These are phyloP conservation scores for Reticulascus tulasneorum DNA, from an alignment of 2,329 filamentous ascomycete species.

Conservation along the genomic window DNA sequence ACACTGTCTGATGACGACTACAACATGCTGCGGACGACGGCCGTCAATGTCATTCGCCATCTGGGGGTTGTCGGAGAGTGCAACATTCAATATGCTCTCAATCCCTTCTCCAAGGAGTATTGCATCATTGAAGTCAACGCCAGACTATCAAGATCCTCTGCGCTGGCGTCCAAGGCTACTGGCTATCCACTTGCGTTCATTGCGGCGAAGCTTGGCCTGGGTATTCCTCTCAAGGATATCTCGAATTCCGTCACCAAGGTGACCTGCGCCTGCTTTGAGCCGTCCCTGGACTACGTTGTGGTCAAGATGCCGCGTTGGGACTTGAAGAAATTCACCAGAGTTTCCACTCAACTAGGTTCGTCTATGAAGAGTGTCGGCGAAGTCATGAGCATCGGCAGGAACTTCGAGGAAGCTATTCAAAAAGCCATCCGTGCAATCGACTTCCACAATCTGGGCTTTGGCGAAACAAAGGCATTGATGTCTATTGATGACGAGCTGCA, in stretches of 20 bases:
- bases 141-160: constrained; percentile 89
- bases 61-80: constrained; percentile 97
- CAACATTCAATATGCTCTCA: constrained; percentile 97
- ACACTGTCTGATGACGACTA: constrained; percentile 97
- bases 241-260: constrained; percentile 93
- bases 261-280: constrained; percentile 97
- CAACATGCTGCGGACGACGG: constrained; percentile 97
- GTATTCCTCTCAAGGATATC: constrained; percentile 94
- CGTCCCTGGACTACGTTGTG: constrained; percentile 94
- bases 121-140: constrained; percentile 99
- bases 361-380: constrained; percentile 99
- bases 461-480: constrained; percentile 87
- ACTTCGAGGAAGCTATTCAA: constrained; percentile 97
- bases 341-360: constrained; percentile 91
- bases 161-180: constrained; percentile 93
- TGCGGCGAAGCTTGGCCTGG: constrained; percentile 91
- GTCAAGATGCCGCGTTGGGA: constrained; percentile 99
- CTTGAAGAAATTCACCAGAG: constrained; percentile 96
- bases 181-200: constrained; percentile 96
- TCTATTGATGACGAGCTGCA: constrained; percentile 94
- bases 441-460: constrained; percentile 92
- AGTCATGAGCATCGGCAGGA: constrained; percentile 96
- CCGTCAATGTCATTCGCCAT: constrained; percentile 94
- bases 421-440: constrained; percentile 96
- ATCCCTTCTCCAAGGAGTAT: constrained; percentile 92